Percentiles rank a stretch among this genome's conserved stretches.
phyloP scores from a whole-genome alignment of 306 rosid genomes.

The Psophocarpus tetragonolobus region DNA sequence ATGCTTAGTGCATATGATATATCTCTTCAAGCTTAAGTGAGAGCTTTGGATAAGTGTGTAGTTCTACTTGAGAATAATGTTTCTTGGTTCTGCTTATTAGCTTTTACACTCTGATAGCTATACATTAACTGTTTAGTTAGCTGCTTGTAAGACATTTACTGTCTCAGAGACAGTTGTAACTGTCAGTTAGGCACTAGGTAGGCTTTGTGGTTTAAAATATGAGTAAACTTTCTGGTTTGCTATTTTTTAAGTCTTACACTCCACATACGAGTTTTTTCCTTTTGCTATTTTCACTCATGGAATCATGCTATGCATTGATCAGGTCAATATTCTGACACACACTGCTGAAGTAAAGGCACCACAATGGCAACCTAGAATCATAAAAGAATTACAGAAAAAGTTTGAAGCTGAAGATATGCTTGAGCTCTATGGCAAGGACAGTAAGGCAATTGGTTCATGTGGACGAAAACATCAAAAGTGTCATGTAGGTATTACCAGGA shows the following conservation, averaged over 20 bases:
- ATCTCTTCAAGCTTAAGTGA: too few relatives aligned
- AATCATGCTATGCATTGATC: constrained; percentile 31
- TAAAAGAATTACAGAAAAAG: constrained; percentile 42
- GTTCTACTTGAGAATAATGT: too few relatives aligned
- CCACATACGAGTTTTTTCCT: neutral
- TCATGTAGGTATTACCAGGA: constrained; percentile 9
- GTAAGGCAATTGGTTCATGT: constrained; percentile 14
- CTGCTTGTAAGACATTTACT: neutral
- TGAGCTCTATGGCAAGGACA: constrained; percentile 28
- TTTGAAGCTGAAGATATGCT: constrained; percentile 47
- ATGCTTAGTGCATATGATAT: too few relatives aligned
- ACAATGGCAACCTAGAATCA: constrained; percentile 41
- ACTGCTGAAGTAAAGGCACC: constrained; percentile 52
- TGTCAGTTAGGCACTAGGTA: neutral
- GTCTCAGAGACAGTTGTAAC: neutral
- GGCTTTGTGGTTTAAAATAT: neutral
- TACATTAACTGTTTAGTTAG: neutral
- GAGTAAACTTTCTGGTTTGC: too few relatives aligned
- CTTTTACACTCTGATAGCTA: neutral
- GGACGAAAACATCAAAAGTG: constrained; percentile 2
- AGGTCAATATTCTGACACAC: constrained; percentile 70
- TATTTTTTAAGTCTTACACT: too few relatives aligned
- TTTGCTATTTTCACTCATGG: constrained; percentile 26
- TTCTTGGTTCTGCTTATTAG: too few relatives aligned
- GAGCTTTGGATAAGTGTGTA: too few relatives aligned